These are phyloP conservation scores for Isoetes taiwanensis DNA, from an alignment of 75 land plant species.

Conservation along the genomic window DNA sequence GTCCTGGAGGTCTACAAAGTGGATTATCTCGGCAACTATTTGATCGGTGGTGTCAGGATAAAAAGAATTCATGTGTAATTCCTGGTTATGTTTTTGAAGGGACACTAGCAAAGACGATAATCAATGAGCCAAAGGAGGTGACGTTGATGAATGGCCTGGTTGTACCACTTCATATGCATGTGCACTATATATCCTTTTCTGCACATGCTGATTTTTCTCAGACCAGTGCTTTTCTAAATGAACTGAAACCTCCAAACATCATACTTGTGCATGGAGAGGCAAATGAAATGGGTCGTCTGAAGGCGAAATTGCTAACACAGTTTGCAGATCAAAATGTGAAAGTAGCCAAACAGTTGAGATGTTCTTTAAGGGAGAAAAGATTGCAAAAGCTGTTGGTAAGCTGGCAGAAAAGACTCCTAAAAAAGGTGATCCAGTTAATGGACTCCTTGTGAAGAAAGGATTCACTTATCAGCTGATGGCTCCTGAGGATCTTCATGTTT, in stretches of 20 bases:
- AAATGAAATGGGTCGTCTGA: conserved; percentile 90
- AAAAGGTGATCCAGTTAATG: conserved; percentile 69
- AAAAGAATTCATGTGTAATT: conserved; percentile 82
- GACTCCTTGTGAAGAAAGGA: conserved; percentile 80
- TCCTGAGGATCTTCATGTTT: conserved; percentile 85
- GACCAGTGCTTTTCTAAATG: conserved; percentile 84
- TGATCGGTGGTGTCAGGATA: conserved; percentile 91
- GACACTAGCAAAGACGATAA: conserved; percentile 75
- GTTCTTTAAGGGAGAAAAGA: conserved; percentile 88
- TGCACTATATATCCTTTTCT: conserved; percentile 93
- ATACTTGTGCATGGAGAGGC: conserved; percentile 96
- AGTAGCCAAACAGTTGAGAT: conserved; percentile 89
- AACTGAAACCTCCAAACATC: conserved; percentile 83
- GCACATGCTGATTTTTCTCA: conserved; percentile 94
- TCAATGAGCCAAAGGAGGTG: conserved; percentile 94
- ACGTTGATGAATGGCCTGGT: conserved; percentile 83
- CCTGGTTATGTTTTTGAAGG: conserved; percentile 98
- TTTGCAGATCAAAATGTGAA: conserved; percentile 80
- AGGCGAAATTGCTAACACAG: conserved; percentile 63
- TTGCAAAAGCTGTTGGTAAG: conserved; percentile 84
- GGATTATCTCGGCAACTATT: conserved; percentile 90
- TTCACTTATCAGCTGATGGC: conserved; percentile 97
- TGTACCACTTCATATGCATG: conserved; percentile 82
- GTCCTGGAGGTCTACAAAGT: conserved; percentile 83
- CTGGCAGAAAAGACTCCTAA: conserved; percentile 79